Evolutionary conservation across 2,329 filamentous ascomycete species (phyloP), one percentile per base, ranked within the genome.

Genomic region (Lasiodiplodia sp.): DNA sequence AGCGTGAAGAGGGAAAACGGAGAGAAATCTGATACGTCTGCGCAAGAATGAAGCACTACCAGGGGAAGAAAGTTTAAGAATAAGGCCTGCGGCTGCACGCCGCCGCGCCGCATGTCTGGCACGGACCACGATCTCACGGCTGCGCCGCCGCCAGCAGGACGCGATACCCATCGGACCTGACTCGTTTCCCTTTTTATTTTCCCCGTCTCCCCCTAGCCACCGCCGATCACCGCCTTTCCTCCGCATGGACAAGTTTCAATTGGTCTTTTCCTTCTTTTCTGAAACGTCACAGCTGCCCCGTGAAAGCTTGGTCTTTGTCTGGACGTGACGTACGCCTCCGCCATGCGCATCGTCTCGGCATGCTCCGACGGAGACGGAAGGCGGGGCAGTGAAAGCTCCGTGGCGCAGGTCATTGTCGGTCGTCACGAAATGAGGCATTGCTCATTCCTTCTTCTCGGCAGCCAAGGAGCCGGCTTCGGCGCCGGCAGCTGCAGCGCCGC

Each of bases 401-500:
- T 57, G 37, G 16, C 21, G 37, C 23, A 57, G 25, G 51, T 57
- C 31, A 34, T 3, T 52, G 28, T 40, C 60, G 44, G 12, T 38
- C 28, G 11, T 40, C 4, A 2, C 14, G 18, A 40, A 58, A 58
- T 38, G 31, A 52, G 40, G 44, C 34, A 31, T 18, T 14, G 37
- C 25, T 63, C 66, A 63, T 55, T 63, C 31, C 53, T n/a, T 34
- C 53, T 67, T 68, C 66, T 68, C 66, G 23, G 66, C 66, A 6
- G 66, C 66, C 34, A 63, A 25, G 23, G 66, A 37, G 10, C 66
- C 57, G 25, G 34, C 66, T 49, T 68, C 56, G 66, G 47, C 31
- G n/a, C 58, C 57, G 12, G 21, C 72, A 18, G 53, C 55, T 34
- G 64, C 40, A 4, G 55, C 72, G 2, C 75, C 74, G 11, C 78